Conservation (phyloP, 1,139 yeast genomes). For the Taphrina communis region DNA sequence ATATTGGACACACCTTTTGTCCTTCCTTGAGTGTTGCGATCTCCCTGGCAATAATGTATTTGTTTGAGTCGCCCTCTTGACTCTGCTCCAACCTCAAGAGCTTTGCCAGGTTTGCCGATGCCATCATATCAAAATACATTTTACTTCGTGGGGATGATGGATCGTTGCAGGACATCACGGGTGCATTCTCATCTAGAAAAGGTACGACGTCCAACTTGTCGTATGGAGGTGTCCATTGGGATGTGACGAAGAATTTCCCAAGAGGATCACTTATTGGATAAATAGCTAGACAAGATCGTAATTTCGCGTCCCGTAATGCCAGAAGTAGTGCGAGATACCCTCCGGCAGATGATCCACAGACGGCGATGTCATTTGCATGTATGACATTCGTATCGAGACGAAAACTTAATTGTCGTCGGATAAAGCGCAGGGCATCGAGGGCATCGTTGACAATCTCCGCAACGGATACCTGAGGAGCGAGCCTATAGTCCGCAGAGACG, state of each 20-base stretch:
- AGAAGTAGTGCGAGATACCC: constrained; percentile 58
- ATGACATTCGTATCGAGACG: constrained; percentile 49
- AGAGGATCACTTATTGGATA: constrained; percentile 29
- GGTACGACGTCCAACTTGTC: constrained; percentile 5
- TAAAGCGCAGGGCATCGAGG: constrained; percentile 51
- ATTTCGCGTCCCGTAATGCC: constrained; percentile 47
- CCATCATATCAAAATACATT: constrained; percentile 26
- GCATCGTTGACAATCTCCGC: constrained; percentile 59
- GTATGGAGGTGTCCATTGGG: constrained; percentile 7
- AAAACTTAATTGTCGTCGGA: constrained; percentile 7
- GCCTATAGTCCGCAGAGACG: constrained; percentile 54
- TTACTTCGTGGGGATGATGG: neutral
- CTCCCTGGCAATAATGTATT: constrained; percentile 14
- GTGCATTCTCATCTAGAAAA: constrained; percentile 9
- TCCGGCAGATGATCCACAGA: constrained; percentile 61
- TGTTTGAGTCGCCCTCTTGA: constrained; percentile 4
- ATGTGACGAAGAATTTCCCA: constrained; percentile 16
- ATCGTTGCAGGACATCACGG: constrained; percentile 17
- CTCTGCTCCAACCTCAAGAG: constrained; percentile 8
- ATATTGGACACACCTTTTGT: constrained; percentile 18
- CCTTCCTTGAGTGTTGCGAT: neutral
- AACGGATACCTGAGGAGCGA: constrained; percentile 59
- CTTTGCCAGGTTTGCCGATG: constrained; percentile 21
- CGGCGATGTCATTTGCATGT: constrained; percentile 53
- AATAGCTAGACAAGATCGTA: constrained; percentile 28